Conservation (phyloP, 2,329 filamentous ascomycete genomes). For the Sporothrix luriei region DNA sequence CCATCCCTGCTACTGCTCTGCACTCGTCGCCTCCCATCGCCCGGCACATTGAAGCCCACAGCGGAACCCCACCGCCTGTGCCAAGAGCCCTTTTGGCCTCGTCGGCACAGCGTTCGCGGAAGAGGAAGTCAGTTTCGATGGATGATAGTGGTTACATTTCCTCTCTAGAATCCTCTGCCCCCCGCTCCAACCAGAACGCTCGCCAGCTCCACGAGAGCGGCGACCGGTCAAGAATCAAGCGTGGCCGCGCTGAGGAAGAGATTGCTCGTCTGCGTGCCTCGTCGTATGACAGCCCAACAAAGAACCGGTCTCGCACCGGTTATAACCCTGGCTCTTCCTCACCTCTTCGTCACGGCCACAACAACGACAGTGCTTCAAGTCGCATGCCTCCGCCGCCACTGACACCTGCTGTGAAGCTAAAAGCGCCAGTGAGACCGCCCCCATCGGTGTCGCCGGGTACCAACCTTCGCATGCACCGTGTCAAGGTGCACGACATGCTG, state of each 20-base stretch:
- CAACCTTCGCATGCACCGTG: constrained; percentile 83
- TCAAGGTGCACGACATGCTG: constrained; percentile 77
- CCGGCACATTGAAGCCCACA: constrained; percentile 59
- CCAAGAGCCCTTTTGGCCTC: constrained; percentile 52
- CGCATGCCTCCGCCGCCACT: constrained; percentile 70
- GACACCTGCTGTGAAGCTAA: constrained; percentile 83
- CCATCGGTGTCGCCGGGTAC: constrained; percentile 92
- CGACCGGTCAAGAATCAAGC: constrained; percentile 78
- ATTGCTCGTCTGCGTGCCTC: constrained; percentile 91
- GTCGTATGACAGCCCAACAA: constrained; percentile 88
- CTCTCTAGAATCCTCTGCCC: constrained; percentile 86
- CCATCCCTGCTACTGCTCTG: constrained; percentile 68
- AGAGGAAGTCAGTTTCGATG: constrained; percentile 76
- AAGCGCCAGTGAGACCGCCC: constrained; percentile 58
- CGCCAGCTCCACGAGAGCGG: constrained; percentile 69
- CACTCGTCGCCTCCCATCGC: constrained; percentile 89
- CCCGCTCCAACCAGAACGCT: constrained; percentile 67
- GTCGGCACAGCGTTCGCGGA: constrained; percentile 68
- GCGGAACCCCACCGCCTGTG: constrained; percentile 75
- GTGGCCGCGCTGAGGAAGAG: constrained; percentile 91
- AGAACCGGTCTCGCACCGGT: constrained; percentile 59
- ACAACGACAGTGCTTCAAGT: constrained; percentile 49
- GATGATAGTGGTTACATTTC: constrained; percentile 97
- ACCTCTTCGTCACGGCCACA: constrained; percentile 58
- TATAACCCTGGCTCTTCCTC: constrained; percentile 66